Conservation (phyloP, 2,329 filamentous ascomycete species). For the Botrytis cinerea region DNA sequence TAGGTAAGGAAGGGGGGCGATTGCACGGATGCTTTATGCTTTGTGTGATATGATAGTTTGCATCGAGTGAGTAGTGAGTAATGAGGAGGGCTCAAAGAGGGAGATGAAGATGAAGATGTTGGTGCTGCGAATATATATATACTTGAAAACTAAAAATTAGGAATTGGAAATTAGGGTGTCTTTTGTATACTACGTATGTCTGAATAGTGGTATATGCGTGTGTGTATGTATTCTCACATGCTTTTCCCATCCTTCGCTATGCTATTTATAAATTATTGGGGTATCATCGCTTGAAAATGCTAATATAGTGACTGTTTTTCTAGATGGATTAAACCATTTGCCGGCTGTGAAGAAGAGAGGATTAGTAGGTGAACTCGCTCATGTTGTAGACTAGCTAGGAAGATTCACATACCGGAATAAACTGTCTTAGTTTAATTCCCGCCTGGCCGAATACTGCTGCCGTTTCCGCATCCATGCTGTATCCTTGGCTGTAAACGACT, state of each 20-base stretch:
- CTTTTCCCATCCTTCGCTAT: not conserved
- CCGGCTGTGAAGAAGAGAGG: conserved; percentile 49
- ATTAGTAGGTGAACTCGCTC: conserved; percentile 22
- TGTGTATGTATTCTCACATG: not conserved
- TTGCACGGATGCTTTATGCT: too few relatives aligned
- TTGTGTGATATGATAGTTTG: not conserved
- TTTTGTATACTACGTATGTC: not conserved
- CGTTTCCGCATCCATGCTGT: conserved; percentile 89
- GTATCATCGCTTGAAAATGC: conserved; percentile 15
- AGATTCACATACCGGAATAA: conserved; percentile 68
- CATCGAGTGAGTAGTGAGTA: not conserved
- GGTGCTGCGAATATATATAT: not conserved
- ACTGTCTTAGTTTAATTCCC: conserved; percentile 83
- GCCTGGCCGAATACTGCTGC: conserved; percentile 81
- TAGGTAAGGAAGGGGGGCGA: too few relatives aligned
- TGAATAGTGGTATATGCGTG: not conserved
- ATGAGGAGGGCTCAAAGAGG: too few relatives aligned
- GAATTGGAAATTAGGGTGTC: not conserved
- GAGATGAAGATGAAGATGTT: not conserved
- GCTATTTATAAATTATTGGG: not conserved
- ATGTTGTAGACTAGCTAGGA: not conserved
- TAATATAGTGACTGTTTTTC: conserved; percentile 46
- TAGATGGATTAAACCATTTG: conserved; percentile 64
- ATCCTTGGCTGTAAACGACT: conserved; percentile 91
- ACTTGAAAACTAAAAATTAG: too few relatives aligned